These are phyloP conservation scores for Vitis labrusca DNA, from an alignment of 164 flowering plant species.

Conservation along the genomic window DNA sequence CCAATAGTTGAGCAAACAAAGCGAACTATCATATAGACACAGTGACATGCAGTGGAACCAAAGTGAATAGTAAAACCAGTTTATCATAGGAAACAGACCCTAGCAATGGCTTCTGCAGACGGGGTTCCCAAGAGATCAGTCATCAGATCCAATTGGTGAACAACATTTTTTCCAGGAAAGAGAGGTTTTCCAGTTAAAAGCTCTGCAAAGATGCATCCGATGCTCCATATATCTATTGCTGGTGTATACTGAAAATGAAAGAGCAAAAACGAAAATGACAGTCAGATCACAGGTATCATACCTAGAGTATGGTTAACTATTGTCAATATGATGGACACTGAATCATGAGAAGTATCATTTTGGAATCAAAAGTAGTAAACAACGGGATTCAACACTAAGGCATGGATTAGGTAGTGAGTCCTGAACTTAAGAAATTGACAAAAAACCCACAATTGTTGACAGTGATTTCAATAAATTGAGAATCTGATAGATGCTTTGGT, in stretches of 20 bases:
- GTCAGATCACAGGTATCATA: too few relatives aligned
- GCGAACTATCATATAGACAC: background rate
- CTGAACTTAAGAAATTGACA: too few relatives aligned
- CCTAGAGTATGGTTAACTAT: too few relatives aligned
- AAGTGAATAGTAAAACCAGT: background rate
- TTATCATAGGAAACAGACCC: slow-evolving; percentile 49
- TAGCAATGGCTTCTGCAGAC: slow-evolving; percentile 80
- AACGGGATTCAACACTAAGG: too few relatives aligned
- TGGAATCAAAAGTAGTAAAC: too few relatives aligned
- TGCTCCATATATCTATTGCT: slow-evolving; percentile 98
- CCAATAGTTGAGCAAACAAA: slow-evolving; percentile 1
- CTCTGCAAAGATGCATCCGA: slow-evolving; percentile 97
- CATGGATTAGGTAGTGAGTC: too few relatives aligned
- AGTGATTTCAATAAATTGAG: too few relatives aligned
- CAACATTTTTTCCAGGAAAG: slow-evolving; percentile 98
- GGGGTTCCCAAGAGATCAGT: slow-evolving; percentile 95
- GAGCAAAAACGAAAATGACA: too few relatives aligned
- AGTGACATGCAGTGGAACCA: background rate
- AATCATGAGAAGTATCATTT: too few relatives aligned
- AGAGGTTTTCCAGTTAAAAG: slow-evolving; percentile 95
- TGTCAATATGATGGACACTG: too few relatives aligned
- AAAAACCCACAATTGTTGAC: too few relatives aligned
- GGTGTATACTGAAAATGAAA: slow-evolving; percentile 81
- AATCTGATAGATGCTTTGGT: too few relatives aligned
- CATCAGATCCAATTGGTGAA: slow-evolving; percentile 94